Evolutionary conservation across 1,284 basidiomycete genomes (phyloP).

Genomic region (Violaceomyces palustris): DNA sequence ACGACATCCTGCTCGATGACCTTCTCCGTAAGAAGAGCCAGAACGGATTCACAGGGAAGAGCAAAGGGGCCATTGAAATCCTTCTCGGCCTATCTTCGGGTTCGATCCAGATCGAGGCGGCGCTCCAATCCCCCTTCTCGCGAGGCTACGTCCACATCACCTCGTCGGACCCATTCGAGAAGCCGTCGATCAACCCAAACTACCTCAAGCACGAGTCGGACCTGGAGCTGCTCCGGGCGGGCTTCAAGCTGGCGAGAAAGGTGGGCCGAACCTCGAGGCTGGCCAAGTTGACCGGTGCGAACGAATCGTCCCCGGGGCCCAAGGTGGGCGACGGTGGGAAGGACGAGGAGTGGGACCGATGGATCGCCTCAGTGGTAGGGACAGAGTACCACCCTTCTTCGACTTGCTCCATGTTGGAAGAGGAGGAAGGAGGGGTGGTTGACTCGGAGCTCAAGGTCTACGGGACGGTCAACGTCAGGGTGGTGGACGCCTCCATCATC

Average conservation of each 20-base stretch:
- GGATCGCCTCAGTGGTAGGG: conserved; percentile 11
- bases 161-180: conserved; percentile 24
- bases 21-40: conserved; percentile 9
- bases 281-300: conserved; percentile 2
- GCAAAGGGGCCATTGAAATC: conserved; percentile 37
- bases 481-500: conserved; percentile 53
- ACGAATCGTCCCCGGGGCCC: conserved; percentile 23
- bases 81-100: conserved; percentile 35
- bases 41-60: conserved; percentile 13
- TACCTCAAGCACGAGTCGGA: conserved; percentile 35
- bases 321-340: conserved; percentile 5
- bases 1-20: conserved; percentile 22
- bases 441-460: conserved; percentile 63
- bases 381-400: conserved; percentile 57
- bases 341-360: conserved; percentile 32
- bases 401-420: conserved; percentile 64
- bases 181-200: conserved; percentile 39
- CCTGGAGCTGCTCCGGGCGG: conserved; percentile 30
- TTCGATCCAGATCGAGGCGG: conserved; percentile 27
- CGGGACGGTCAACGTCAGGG: conserved; percentile 62
- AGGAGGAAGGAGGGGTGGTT: conserved; percentile 63
- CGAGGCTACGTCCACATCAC: conserved; percentile 38
- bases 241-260: conserved; percentile 35
- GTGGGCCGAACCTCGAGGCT: conserved; percentile 25
- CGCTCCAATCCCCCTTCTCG: conserved; percentile 46